These are phyloP conservation scores for Lathyrus tuberosus DNA, from an alignment of 306 rosid species.

Conservation along the genomic window DNA sequence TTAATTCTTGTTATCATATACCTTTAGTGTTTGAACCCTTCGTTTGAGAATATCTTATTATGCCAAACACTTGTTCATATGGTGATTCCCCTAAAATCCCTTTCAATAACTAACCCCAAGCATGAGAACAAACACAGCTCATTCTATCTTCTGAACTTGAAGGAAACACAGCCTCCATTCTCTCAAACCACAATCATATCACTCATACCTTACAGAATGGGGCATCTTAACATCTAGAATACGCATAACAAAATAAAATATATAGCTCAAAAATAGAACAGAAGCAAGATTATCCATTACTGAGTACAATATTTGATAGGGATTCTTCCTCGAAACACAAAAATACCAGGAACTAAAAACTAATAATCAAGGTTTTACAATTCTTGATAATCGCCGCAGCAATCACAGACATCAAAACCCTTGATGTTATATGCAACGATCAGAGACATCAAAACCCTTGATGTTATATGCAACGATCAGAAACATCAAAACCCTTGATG, in stretches of 20 bases:
- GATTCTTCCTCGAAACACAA: slow-evolving; percentile 27
- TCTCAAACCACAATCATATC: neutral
- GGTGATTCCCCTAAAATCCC: neutral
- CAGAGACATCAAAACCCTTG: neutral
- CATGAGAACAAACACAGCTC: neutral
- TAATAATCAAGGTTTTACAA: neutral
- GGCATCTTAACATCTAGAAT: neutral
- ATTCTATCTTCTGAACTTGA: neutral
- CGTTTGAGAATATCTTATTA: too few relatives aligned
- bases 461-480: neutral
- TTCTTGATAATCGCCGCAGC: neutral
- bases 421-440: neutral
- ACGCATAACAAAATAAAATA: neutral
- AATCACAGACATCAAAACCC: neutral
- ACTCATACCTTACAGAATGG: neutral
- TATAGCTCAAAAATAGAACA: neutral
- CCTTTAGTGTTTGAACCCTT: too few relatives aligned
- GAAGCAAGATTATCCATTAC: slow-evolving; percentile 12
- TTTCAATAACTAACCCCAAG: slow-evolving; percentile 2
- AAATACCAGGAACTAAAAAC: slow-evolving; percentile 6
- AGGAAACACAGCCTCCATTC: slow-evolving; percentile 1
- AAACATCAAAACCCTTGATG: slow-evolving; percentile 1
- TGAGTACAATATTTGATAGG: slow-evolving; percentile 19
- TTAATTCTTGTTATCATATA: too few relatives aligned
- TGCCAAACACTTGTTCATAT: too few relatives aligned